Evolutionary conservation across 768 basidiomycete genomes (phyloP), one percentile per base, ranked within the genome.

Genomic region (Phlebiopsis gigantea): DNA sequence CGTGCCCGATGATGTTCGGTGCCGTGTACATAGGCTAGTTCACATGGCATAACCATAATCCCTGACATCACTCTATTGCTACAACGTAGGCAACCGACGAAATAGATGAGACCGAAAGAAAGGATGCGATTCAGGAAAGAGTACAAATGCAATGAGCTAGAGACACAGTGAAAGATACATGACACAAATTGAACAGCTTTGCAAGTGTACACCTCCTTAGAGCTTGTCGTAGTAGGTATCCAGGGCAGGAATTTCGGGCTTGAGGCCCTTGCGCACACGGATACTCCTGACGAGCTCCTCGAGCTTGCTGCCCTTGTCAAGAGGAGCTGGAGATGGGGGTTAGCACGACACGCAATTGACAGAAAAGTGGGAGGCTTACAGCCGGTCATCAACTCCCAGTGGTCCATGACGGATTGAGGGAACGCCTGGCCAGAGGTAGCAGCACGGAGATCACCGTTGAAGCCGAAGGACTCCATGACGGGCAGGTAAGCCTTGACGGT

Each of bases 401-500:
- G 93, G 68, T 95, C 94, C 68, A 96, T 89, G 68, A 95, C 94
- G 67, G 77, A 71, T 75, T 98, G 97, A 49, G 97, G 95, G 93
- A 98, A 98, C 62, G 97, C 97, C 78, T 99, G 96, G 51, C 97
- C 97, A 69, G 82, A 84, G 42, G 97, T 98, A 49, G 88, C 87
- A 70, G 85, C 83, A 63, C 96, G 90, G 55, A 99, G 87, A 66
- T 91, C 94, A 65, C 89, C 92, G 74, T 94, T 98, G 88, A 98
- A 98, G 65, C 96, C 95, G 77, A 97, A 96, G 15, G 90, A 93
- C 75, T 93, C 91, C 70, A 79, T 77, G 71, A 93, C 91, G 65
- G 93, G 93, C 41, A 94, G 80, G 80, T 93, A 93, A 24, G 94
- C 94, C 83, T 97, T 98, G 75, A 99, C 88, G 46, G 89, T 98